A percentile compares a stretch with the other conserved stretches of the same genome.
Evolutionary conservation across 78 protist genomes (phyloP).

Genomic region (Guillardia theta): DNA sequence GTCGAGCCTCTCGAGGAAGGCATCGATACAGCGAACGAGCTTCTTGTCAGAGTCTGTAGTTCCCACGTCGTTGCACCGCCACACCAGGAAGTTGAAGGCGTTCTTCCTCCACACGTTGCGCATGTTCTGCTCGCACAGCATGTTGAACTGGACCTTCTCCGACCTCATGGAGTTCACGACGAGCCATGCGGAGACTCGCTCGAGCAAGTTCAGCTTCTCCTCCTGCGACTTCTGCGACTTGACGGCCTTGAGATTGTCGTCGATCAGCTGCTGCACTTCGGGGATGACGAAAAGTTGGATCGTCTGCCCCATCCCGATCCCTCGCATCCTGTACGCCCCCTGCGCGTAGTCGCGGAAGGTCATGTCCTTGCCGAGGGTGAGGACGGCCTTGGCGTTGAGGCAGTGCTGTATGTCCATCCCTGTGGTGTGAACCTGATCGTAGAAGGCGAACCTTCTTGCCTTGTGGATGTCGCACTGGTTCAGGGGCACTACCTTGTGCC

Average conservation of each 20-base stretch:
- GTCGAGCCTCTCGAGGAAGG: conserved; percentile 49
- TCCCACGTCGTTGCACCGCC: neutral
- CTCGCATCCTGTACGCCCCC: conserved; percentile 85
- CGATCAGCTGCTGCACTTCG: conserved; percentile 35
- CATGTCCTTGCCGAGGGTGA: conserved; percentile 86
- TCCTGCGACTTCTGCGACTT: neutral
- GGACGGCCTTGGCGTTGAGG: conserved; percentile 70
- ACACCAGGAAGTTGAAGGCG: conserved; percentile 14
- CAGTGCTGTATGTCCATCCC: conserved; percentile 81
- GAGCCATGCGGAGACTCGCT: conserved; percentile 64
- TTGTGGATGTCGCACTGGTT: conserved; percentile 63
- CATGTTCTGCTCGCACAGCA: conserved; percentile 42
- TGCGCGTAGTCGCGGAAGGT: conserved; percentile 80
- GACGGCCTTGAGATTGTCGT: neutral
- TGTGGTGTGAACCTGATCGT: conserved; percentile 83
- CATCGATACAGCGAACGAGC: conserved; percentile 8
- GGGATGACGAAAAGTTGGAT: conserved; percentile 60
- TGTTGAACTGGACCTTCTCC: conserved; percentile 57
- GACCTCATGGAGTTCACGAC: conserved; percentile 60
- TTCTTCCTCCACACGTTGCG: conserved; percentile 48
- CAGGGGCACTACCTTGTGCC: conserved; percentile 50
- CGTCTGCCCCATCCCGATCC: conserved; percentile 76
- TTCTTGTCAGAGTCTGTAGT: neutral
- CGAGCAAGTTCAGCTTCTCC: conserved; percentile 29
- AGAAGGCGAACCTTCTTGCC: conserved; percentile 70